phyloP scores from a whole-genome alignment of 257 asterid genomes.

The Gentiana macrophylla region DNA sequence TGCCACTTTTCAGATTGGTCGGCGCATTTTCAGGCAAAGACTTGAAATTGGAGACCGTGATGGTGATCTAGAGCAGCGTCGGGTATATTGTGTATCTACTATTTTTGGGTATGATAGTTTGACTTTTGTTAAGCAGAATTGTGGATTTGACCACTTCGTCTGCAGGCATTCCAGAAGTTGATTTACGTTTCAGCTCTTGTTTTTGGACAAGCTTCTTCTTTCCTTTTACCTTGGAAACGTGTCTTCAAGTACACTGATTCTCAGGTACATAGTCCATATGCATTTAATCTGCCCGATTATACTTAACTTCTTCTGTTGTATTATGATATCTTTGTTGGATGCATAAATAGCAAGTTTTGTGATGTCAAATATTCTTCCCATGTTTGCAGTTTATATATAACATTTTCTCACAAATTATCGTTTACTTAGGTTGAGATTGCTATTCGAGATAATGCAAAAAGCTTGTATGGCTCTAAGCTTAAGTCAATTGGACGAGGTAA shows the following conservation, averaged over 20 bases:
- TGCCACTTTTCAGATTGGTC: slow-evolving; percentile 62
- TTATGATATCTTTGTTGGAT: background rate
- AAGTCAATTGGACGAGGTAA: slow-evolving; percentile 66
- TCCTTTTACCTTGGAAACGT: slow-evolving; percentile 98
- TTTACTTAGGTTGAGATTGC: slow-evolving; percentile 84
- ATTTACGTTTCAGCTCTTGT: slow-evolving; percentile 87
- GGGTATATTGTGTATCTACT: slow-evolving; percentile 34
- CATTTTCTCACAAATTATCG: slow-evolving; percentile 4
- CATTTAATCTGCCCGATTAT: background rate
- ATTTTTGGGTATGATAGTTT: slow-evolving; percentile 6
- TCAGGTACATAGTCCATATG: slow-evolving; percentile 47
- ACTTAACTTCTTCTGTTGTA: background rate
- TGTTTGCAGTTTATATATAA: background rate
- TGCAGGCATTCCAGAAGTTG: slow-evolving; percentile 99
- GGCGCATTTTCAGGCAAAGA: slow-evolving; percentile 83
- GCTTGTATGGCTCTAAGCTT: slow-evolving; percentile 66
- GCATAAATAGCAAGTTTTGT: background rate
- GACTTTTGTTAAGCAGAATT: slow-evolving; percentile 8
- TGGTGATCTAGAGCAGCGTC: slow-evolving; percentile 72
- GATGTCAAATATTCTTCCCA: background rate
- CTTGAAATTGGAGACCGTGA: slow-evolving; percentile 96
- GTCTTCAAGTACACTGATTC: slow-evolving; percentile 85
- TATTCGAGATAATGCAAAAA: slow-evolving; percentile 83
- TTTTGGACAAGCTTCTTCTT: slow-evolving; percentile 91
- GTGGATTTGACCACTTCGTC: slow-evolving; percentile 45